A percentile compares a stretch with the other conserved stretches of the same genome.
phyloP scores from a whole-genome alignment of 1,139 yeast genomes.

The Pichia sp. region DNA sequence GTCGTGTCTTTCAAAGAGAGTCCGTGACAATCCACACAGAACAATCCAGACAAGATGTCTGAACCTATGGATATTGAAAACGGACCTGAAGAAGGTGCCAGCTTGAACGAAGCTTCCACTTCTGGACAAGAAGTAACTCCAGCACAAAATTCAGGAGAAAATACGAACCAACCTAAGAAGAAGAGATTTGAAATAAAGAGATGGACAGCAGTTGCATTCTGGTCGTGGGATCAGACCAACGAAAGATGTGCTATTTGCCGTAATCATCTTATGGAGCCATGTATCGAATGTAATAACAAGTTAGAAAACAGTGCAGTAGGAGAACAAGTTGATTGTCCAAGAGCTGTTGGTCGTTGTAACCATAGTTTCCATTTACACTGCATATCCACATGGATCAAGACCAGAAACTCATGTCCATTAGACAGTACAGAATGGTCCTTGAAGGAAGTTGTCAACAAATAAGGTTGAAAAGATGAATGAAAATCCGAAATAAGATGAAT shows the following conservation, averaged over 20 bases:
- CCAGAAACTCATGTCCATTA: slow-evolving; percentile 97
- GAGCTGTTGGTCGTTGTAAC: slow-evolving; percentile 97
- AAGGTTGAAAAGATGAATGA: too few relatives aligned
- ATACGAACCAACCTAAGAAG: slow-evolving; percentile 31
- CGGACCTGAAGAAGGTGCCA: background rate
- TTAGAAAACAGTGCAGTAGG: slow-evolving; percentile 31
- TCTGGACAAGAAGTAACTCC: slow-evolving; percentile 18
- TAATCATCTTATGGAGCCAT: slow-evolving; percentile 97
- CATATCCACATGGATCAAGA: slow-evolving; percentile 92
- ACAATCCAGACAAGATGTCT: slow-evolving; percentile 12
- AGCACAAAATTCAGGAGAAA: slow-evolving; percentile 18
- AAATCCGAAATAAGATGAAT: too few relatives aligned
- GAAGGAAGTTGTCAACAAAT: slow-evolving; percentile 51
- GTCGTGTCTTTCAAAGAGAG: too few relatives aligned
- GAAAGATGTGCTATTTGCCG: slow-evolving; percentile 99
- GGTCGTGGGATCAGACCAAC: slow-evolving; percentile 95
- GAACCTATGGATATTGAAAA: slow-evolving; percentile 22
- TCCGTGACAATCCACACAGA: too few relatives aligned
- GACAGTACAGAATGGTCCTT: slow-evolving; percentile 94
- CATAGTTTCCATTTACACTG: slow-evolving; percentile 96
- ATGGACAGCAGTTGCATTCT: slow-evolving; percentile 99
- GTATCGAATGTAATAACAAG: slow-evolving; percentile 72
- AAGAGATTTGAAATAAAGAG: slow-evolving; percentile 70
- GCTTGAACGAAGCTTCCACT: background rate
- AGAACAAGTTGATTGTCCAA: slow-evolving; percentile 80